Evolutionary conservation across 1,284 basidiomycete genomes (phyloP).

Genomic region (Irpex sp.): DNA sequence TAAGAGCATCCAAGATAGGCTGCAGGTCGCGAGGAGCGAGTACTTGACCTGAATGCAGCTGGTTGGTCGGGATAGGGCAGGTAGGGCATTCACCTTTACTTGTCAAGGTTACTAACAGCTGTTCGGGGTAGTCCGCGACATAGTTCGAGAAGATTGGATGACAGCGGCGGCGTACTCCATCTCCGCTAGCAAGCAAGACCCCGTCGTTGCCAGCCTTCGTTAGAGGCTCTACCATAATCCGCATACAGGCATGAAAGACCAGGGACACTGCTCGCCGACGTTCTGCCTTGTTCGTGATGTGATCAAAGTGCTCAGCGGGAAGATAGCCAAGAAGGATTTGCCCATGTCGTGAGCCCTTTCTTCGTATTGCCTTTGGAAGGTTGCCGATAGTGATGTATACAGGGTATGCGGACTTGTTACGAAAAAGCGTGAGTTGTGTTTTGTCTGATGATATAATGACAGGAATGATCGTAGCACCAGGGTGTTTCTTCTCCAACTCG

Average conservation of each 20-base stretch:
- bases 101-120: conserved; percentile 20
- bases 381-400: conserved; percentile 43
- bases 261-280: conserved; percentile 16
- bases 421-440: conserved; percentile 31
- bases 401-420: conserved; percentile 37
- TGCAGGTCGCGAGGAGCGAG: conserved; percentile 1
- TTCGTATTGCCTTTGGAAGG: conserved; percentile 36
- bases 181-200: conserved; percentile 19
- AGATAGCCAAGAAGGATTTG: conserved; percentile 38
- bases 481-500: conserved; percentile 22
- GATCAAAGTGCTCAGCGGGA: conserved; percentile 29
- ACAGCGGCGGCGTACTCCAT: conserved; percentile 19
- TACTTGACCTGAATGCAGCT: conserved; percentile 6
- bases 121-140: conserved; percentile 27
- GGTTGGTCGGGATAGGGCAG: conserved; percentile 8
- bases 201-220: conserved; percentile 12
- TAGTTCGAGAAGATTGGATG: conserved; percentile 26
- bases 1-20: conserved; percentile 7
- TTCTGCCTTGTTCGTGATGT: conserved; percentile 22
- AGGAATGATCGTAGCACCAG: conserved; percentile 36
- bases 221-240: conserved; percentile 16
- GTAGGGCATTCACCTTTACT: conserved; percentile 19
- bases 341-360: conserved; percentile 30
- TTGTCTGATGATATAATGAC: conserved; percentile 40
- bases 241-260: conserved; percentile 22